Base-by-base conservation (phyloP, 768 basidiomycete species). In the Daedaleopsis sinensis region DNA sequence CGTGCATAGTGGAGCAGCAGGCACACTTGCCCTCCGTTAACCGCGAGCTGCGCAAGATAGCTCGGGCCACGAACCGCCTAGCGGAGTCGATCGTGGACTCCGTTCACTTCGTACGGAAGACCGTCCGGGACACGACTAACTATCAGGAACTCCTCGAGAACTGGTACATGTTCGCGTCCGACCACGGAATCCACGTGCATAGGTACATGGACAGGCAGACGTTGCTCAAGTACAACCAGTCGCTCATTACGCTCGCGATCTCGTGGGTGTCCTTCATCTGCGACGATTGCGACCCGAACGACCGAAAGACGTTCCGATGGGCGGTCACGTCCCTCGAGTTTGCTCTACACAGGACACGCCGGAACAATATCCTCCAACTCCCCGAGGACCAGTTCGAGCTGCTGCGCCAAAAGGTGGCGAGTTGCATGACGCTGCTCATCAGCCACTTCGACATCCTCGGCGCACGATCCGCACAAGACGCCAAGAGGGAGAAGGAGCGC, bases 231-330 rank as follows among this genome's bases (percentile, higher is more conserved):
- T 96, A 97, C 76, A 90, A 91, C 70, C 85, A 90, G 8, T 81
- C 90, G 4, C 80, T 98, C 37, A 90, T 96, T 74, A 89, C 87
- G 62, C 84, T 98, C 55, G 94, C 96, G 11, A 98, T 98, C 67
- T 91, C 93, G 13, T 99, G 96, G 96, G 93, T 98, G 37, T 90
- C 94, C 47, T 98, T 99, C 80, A 96, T 98, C 65, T 97, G 94
- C 76, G 95, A 98, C 70, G 93, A 96, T 68, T 99, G 97, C 77
- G 93, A 97, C 67, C 94, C 96, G 9, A 90, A 93, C 37, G 96
- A 98, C 73, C 85, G 94, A 59, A 91, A 89, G 73, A 98, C 94
- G 0, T 99, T 99, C 82, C 90, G 92, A 71, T 98, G 96, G 96
- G 96, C 97, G 9, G 95, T 99, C 55, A 92, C 90, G 59, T 96